These are phyloP conservation scores for Arctium lappa DNA, from an alignment of 129 eudicot genomes.

Conservation along the genomic window DNA sequence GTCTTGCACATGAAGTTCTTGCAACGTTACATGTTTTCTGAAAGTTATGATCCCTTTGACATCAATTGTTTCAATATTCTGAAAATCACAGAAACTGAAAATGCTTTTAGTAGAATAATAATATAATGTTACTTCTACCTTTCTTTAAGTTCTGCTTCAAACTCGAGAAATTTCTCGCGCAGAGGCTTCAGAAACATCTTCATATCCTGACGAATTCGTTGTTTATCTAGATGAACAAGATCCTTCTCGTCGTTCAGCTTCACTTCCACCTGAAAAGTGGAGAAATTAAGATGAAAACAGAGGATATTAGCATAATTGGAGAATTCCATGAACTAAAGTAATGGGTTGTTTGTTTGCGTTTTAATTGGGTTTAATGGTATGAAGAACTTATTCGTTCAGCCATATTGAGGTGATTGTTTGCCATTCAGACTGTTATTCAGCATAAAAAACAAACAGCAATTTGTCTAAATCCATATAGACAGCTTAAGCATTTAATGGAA, in stretches of 20 bases:
- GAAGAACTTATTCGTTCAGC: background rate
- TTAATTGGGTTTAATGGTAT: background rate
- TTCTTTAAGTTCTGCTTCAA: slow-evolving; percentile 75
- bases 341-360: background rate
- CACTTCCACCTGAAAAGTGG: slow-evolving; percentile 46
- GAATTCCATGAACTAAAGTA: background rate
- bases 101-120: background rate
- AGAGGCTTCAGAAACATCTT: slow-evolving; percentile 61
- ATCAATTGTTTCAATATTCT: background rate
- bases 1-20: slow-evolving; percentile 26
- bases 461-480: background rate
- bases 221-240: slow-evolving; percentile 49
- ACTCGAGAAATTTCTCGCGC: slow-evolving; percentile 57
- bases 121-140: slow-evolving; percentile 29
- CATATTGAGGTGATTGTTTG: background rate
- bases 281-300: background rate
- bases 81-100: slow-evolving; percentile 5
- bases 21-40: slow-evolving; percentile 12
- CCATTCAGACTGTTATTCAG: background rate
- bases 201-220: slow-evolving; percentile 49
- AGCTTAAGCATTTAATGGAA: too few species aligned
- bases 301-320: background rate
- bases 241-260: slow-evolving; percentile 64
- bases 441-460: background rate
- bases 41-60: slow-evolving; percentile 17